Evolutionary conservation across 495 filamentous ascomycete genomes (phyloP).

Genomic region (Talaromyces wortmannii): DNA sequence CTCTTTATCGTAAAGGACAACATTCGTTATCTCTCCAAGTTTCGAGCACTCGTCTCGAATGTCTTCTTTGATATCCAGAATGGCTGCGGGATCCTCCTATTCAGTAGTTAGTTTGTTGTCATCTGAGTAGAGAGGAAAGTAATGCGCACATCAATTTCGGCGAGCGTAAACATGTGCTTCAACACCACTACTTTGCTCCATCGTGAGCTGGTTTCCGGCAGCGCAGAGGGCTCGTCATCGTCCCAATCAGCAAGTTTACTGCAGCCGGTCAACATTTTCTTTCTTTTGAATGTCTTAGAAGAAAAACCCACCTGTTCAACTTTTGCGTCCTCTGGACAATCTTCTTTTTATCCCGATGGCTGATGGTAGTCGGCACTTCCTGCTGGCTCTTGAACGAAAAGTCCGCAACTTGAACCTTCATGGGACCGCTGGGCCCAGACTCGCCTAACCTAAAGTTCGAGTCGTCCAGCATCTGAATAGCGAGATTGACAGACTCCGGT

Average conservation of each 20-base stretch:
- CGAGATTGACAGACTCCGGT: constrained; percentile 80
- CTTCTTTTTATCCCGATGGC: constrained; percentile 65
- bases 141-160: constrained; percentile 59
- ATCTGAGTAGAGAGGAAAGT: background rate
- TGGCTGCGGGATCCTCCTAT: constrained; percentile 71
- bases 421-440: constrained; percentile 47
- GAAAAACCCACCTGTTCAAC: constrained; percentile 52
- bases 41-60: constrained; percentile 85
- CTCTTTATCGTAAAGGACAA: constrained; percentile 84
- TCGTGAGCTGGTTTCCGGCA: constrained; percentile 50
- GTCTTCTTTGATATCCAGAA: constrained; percentile 90
- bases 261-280: background rate
- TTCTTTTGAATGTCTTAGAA: background rate
- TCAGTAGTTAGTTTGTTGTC: constrained; percentile 11
- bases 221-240: constrained; percentile 67
- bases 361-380: constrained; percentile 47
- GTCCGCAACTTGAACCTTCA: constrained; percentile 81
- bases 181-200: constrained; percentile 80
- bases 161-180: constrained; percentile 89
- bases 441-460: constrained; percentile 68
- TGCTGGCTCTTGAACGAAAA: constrained; percentile 76
- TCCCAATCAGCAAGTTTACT: constrained; percentile 91
- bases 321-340: constrained; percentile 85
- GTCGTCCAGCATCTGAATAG: constrained; percentile 88
- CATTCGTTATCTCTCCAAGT: constrained; percentile 82